Evolutionary conservation across 2,329 filamentous ascomycete species (phyloP).

Genomic region (Gnomoniopsis sp.): DNA sequence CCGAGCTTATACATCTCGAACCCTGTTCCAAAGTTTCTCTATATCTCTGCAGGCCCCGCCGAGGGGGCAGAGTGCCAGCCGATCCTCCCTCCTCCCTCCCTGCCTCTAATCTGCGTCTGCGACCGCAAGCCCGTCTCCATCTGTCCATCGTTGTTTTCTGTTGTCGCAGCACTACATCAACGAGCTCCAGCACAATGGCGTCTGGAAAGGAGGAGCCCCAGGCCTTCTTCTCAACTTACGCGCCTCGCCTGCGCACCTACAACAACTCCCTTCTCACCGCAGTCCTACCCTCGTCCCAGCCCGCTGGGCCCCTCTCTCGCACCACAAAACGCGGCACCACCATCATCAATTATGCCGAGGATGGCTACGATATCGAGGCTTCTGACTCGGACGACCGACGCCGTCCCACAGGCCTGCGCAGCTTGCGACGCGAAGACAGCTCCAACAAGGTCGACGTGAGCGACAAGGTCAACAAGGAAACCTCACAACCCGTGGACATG

Average conservation of each 20-base stretch:
- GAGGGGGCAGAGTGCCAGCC: not conserved
- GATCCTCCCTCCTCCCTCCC: not conserved
- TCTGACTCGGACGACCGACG: constrained; percentile 73
- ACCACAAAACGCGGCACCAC: constrained; percentile 97
- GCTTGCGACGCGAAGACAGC: constrained; percentile 72
- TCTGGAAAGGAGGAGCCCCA: constrained; percentile 57
- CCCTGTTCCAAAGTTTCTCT: not conserved
- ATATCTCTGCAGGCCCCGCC: too few species aligned
- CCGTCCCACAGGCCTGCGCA: constrained; percentile 79
- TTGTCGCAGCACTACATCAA: not conserved
- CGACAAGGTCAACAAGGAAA: constrained; percentile 82
- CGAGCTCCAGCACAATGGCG: constrained; percentile 37
- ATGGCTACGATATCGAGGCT: constrained; percentile 80
- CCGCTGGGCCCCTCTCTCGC: constrained; percentile 65
- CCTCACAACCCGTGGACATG: constrained; percentile 71
- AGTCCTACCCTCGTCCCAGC: constrained; percentile 67
- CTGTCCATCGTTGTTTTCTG: not conserved
- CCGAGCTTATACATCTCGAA: not conserved
- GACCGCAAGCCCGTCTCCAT: not conserved
- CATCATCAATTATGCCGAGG: constrained; percentile 96
- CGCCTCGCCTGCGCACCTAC: constrained; percentile 84
- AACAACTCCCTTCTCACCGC: constrained; percentile 89
- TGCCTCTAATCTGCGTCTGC: not conserved
- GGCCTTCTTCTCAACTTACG: constrained; percentile 87
- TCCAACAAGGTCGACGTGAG: constrained; percentile 60